These are phyloP conservation scores for Tuber magnatum DNA, from an alignment of 495 filamentous ascomycete species.

Conservation along the genomic window DNA sequence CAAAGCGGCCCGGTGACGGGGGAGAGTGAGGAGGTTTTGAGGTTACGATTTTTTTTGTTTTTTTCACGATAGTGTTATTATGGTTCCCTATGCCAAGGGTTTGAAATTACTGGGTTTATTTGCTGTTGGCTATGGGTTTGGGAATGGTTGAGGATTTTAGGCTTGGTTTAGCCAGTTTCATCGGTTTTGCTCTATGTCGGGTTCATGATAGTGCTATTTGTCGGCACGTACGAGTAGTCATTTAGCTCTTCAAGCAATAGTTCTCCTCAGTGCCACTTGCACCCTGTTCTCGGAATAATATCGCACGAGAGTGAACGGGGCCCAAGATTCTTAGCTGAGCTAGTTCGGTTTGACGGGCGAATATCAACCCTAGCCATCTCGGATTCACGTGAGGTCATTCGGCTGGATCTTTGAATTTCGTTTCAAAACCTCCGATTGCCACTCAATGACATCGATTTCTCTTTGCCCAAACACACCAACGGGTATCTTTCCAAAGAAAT, in stretches of 20 bases:
- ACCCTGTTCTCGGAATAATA: background rate
- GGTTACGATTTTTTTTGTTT: background rate
- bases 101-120: background rate
- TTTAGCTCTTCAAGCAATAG: background rate
- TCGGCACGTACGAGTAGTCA: conserved; percentile 6
- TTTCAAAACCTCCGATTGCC: background rate
- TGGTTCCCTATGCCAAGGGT: background rate
- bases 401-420: background rate
- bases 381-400: background rate
- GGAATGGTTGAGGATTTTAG: conserved; percentile 2
- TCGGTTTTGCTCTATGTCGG: background rate
- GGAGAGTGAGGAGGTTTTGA: conserved; percentile 19
- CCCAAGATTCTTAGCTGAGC: background rate
- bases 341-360: background rate
- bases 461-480: background rate
- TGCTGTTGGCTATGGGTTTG: background rate
- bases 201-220: background rate
- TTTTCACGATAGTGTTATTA: background rate
- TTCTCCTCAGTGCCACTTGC: background rate
- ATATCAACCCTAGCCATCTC: background rate
- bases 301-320: background rate
- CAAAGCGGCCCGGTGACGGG: conserved; percentile 7
- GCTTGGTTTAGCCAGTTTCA: background rate
- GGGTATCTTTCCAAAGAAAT: background rate
- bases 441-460: background rate